Conservation (phyloP, 768 basidiomycete species). For the Lepiota brunneoincarnata region DNA sequence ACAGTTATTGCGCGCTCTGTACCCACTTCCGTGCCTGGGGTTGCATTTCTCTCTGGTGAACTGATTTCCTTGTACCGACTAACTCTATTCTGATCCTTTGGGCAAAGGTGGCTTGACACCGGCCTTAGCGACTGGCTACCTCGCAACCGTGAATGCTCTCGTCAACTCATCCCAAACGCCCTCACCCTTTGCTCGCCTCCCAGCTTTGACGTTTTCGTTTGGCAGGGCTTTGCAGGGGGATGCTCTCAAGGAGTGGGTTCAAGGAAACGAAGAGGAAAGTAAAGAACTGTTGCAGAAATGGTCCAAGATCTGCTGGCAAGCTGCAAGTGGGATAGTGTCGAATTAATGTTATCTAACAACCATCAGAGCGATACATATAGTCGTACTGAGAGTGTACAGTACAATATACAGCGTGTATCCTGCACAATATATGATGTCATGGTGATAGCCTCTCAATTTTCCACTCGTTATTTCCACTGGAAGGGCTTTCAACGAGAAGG, state of each 20-base stretch:
- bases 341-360: no score
- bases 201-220: slow-evolving; percentile 48
- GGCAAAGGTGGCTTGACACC: slow-evolving; percentile 41
- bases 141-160: slow-evolving; percentile 38
- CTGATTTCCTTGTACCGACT: neutral
- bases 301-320: slow-evolving; percentile 41
- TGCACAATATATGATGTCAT: slow-evolving; percentile 4
- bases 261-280: slow-evolving; percentile 39
- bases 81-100: neutral
- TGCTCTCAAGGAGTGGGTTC: slow-evolving; percentile 43
- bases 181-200: slow-evolving; percentile 37
- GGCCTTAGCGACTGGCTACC: slow-evolving; percentile 35
- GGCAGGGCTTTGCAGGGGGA: slow-evolving; percentile 50
- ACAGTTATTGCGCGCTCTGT: slow-evolving; percentile 43
- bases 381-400: slow-evolving; percentile 1
- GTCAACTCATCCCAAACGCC: slow-evolving; percentile 29
- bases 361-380: no score
- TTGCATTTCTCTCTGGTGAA: slow-evolving; percentile 49
- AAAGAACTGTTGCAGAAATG: slow-evolving; percentile 38
- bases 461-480: slow-evolving; percentile 61
- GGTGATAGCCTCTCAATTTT: slow-evolving; percentile 78
- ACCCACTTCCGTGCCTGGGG: slow-evolving; percentile 44
- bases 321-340: slow-evolving; percentile 36
- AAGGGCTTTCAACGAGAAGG: slow-evolving; percentile 46
- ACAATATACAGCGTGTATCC: no score